These are phyloP conservation scores for Tieghemostelium lacteum DNA, from an alignment of 78 protist genomes.

Conservation along the genomic window DNA sequence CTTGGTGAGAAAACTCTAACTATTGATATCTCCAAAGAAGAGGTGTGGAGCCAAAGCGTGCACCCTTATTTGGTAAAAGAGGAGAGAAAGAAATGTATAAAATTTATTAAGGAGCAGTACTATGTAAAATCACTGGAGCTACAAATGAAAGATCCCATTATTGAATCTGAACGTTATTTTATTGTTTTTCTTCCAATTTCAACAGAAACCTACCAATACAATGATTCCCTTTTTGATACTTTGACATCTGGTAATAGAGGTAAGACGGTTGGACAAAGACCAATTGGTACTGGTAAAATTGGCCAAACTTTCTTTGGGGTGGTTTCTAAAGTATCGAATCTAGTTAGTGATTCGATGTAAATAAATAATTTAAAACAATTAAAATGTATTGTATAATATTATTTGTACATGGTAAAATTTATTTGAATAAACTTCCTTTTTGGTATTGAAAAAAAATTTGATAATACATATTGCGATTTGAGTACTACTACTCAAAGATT, in stretches of 20 bases:
- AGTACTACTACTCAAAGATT: too few relatives aligned
- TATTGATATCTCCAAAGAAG: conserved; percentile 61
- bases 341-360: conserved; percentile 37
- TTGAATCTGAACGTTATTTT: conserved; percentile 15
- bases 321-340: conserved; percentile 31
- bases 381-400: too few relatives aligned
- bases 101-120: conserved; percentile 24
- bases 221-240: conserved; percentile 40
- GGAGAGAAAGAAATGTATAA: conserved; percentile 29
- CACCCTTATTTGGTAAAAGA: conserved; percentile 1
- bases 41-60: conserved; percentile 32
- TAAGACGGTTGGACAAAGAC: conserved; percentile 57
- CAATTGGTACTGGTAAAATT: conserved; percentile 54
- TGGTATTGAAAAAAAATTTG: too few relatives aligned
- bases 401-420: too few relatives aligned
- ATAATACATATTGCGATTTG: too few relatives aligned
- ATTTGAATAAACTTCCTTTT: too few relatives aligned
- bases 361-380: not conserved
- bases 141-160: conserved; percentile 14
- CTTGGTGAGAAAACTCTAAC: conserved; percentile 30
- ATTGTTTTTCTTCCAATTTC: conserved; percentile 60
- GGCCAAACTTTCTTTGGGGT: conserved; percentile 33
- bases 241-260: conserved; percentile 67
- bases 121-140: conserved; percentile 16
- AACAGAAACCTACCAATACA: conserved; percentile 39